Evolutionary conservation across 257 asterid genomes (phyloP).

Genomic region (Handroanthus guayacan): DNA sequence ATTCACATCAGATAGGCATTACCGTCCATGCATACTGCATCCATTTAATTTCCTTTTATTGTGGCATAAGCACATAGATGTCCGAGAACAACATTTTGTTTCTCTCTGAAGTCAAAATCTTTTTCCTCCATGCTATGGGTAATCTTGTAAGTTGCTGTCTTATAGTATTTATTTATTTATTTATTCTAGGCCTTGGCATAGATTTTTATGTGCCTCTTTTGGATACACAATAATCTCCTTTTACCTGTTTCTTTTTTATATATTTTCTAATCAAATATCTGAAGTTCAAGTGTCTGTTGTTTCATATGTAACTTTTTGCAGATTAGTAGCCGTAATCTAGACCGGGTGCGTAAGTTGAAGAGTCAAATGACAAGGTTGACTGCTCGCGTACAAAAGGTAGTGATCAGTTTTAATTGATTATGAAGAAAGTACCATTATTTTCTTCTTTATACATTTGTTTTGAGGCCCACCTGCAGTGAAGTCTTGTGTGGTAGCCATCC

Average conservation of each 20-base stretch:
- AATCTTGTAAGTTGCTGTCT: neutral
- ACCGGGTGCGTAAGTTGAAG: constrained; percentile 77
- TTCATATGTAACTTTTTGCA: constrained; percentile 37
- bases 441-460: neutral
- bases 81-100: neutral
- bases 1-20: neutral
- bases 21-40: neutral
- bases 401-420: neutral
- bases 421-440: neutral
- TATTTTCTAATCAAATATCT: neutral
- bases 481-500: constrained; percentile 4
- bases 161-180: neutral
- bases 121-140: neutral
- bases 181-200: neutral
- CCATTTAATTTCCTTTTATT: neutral
- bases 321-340: constrained; percentile 90
- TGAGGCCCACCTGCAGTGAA: neutral
- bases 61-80: neutral
- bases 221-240: neutral
- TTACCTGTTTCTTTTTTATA: constrained; percentile 17
- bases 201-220: neutral
- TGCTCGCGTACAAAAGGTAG: constrained; percentile 88
- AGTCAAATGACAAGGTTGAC: constrained; percentile 91
- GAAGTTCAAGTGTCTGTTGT: neutral
- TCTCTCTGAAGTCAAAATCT: neutral